Evolutionary conservation across 257 asterid species (phyloP).

Genomic region (Solanum commersonii): DNA sequence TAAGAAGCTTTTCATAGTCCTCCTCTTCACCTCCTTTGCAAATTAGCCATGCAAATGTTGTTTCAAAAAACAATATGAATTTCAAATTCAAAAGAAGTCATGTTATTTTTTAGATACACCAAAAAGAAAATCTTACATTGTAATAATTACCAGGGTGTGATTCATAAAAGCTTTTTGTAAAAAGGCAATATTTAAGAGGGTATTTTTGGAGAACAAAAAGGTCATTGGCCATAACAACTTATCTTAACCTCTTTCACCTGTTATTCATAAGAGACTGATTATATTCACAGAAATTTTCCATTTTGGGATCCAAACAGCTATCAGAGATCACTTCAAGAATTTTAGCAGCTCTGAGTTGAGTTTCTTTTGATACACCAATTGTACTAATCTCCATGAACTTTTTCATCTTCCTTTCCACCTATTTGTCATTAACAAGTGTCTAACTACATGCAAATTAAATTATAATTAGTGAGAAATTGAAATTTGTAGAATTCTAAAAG

Average conservation of each 20-base stretch:
- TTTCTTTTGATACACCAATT: conserved; percentile 83
- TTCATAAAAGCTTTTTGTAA: conserved; percentile 21
- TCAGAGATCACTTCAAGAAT: conserved; percentile 32
- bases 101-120: no score
- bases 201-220: conserved; percentile 36
- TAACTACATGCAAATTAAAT: conserved; percentile 35
- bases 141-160: conserved; percentile 50
- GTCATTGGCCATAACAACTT: conserved; percentile 6
- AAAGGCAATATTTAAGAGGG: conserved; percentile 42
- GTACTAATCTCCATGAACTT: conserved; percentile 62
- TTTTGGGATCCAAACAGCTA: conserved; percentile 29
- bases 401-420: conserved; percentile 56
- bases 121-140: no score
- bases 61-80: no score
- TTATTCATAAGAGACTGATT: conserved; percentile 27
- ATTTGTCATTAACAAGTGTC: conserved; percentile 69
- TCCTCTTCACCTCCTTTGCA: no score
- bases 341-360: conserved; percentile 65
- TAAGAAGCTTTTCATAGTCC: no score
- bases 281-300: conserved; percentile 42
- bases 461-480: neutral
- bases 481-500: neutral
- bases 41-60: no score
- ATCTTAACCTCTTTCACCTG: conserved; percentile 55
- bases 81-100: no score